Evolutionary conservation across 345 rosid species (phyloP).

Genomic region (Eucalyptus polyanthemos): DNA sequence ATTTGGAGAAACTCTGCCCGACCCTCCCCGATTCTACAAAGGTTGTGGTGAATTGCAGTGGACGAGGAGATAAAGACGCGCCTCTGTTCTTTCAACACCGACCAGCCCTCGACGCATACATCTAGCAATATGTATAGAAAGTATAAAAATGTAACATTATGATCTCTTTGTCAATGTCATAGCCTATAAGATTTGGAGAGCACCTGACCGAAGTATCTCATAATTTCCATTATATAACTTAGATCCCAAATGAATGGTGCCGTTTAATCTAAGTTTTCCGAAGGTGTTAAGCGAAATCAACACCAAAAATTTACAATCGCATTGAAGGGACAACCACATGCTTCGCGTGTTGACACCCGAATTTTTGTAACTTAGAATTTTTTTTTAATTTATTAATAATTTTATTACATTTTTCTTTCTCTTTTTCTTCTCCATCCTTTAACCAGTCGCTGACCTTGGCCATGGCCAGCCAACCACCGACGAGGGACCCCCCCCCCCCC

Average conservation of each 20-base stretch:
- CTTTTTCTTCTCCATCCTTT: too few species aligned
- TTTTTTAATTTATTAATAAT: too few species aligned
- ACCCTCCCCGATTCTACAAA: constrained; percentile 31
- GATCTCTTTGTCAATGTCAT: not conserved
- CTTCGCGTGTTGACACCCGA: accelerated
- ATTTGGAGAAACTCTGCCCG: constrained; percentile 60
- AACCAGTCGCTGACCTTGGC: accelerated
- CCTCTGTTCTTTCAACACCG: not conserved
- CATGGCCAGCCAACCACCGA: too few species aligned
- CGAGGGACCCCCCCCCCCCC: too few species aligned
- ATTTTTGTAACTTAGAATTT: too few species aligned
- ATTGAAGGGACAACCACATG: not conserved
- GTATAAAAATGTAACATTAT: not conserved
- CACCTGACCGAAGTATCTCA: not conserved
- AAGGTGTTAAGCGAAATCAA: not conserved
- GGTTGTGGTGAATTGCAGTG: constrained; percentile 65
- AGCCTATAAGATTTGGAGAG: not conserved
- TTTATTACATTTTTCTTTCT: too few species aligned
- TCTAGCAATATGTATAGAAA: not conserved
- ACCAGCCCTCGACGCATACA: not conserved
- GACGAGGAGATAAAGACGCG: constrained; percentile 70
- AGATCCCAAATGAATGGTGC: not conserved
- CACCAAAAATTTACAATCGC: not conserved
- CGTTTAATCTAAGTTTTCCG: not conserved
- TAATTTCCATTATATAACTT: not conserved